Evolutionary conservation across 306 rosid genomes (phyloP).

Genomic region (Glycine tomentella): DNA sequence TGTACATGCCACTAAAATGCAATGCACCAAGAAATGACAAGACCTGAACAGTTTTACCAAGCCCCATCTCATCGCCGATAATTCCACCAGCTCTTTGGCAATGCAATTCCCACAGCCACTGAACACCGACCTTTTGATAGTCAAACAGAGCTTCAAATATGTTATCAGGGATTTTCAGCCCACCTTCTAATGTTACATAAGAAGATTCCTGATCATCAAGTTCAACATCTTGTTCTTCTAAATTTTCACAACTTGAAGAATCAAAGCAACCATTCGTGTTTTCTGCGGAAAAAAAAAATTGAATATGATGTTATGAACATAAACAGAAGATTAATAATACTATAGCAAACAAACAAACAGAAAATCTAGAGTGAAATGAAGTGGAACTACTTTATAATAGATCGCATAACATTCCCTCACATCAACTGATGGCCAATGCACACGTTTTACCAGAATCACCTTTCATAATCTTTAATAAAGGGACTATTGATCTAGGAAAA

Average conservation of each 20-base stretch:
- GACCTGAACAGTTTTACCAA: constrained; percentile 95
- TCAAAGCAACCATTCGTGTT: constrained; percentile 51
- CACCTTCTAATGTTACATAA: constrained; percentile 83
- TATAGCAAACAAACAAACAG: constrained; percentile 22
- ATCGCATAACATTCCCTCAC: constrained; percentile 25
- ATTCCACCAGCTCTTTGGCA: constrained; percentile 99
- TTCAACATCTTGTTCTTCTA: constrained; percentile 60
- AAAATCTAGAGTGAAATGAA: constrained; percentile 30
- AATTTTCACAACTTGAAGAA: constrained; percentile 65
- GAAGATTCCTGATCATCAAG: constrained; percentile 64
- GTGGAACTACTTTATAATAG: constrained; percentile 34
- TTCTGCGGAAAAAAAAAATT: constrained; percentile 56
- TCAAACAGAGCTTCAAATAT: constrained; percentile 88
- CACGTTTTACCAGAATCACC: constrained; percentile 28
- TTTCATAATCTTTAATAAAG: neutral
- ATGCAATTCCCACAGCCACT: constrained; percentile 99
- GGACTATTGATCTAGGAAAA: constrained; percentile 17
- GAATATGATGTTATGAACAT: constrained; percentile 31
- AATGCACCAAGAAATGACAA: constrained; percentile 89
- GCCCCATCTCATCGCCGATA: constrained; percentile 99
- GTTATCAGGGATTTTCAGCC: constrained; percentile 75
- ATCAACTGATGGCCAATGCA: constrained; percentile 33
- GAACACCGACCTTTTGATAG: constrained; percentile 96
- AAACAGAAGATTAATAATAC: constrained; percentile 16
- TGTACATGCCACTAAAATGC: constrained; percentile 92